Evolutionary conservation across 148 eudicot species (phyloP).

Genomic region (Nepenthes gracilis): DNA sequence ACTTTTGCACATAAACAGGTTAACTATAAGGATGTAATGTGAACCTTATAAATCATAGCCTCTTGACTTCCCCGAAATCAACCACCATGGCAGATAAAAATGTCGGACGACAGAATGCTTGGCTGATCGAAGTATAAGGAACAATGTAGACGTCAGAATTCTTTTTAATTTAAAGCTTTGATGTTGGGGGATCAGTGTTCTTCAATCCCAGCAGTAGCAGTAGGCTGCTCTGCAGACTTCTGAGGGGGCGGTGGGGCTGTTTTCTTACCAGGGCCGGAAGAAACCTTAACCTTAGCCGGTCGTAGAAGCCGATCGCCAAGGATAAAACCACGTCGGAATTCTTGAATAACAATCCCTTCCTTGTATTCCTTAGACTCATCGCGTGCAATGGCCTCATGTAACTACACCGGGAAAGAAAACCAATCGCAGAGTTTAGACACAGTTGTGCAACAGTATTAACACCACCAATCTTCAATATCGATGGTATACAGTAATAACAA

Average conservation of each 20-base stretch:
- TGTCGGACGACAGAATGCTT: too few species aligned
- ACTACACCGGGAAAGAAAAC: constrained; percentile 22
- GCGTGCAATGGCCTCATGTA: constrained; percentile 86
- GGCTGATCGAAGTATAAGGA: too few species aligned
- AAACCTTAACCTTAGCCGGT: constrained; percentile 90
- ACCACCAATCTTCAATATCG: background rate
- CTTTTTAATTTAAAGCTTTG: background rate
- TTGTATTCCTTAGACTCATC: constrained; percentile 73
- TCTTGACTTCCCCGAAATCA: too few species aligned
- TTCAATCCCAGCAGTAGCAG: constrained; percentile 31
- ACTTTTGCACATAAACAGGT: too few species aligned
- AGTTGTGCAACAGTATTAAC: background rate
- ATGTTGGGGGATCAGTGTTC: constrained; percentile 13
- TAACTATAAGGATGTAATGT: too few species aligned
- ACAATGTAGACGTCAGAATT: background rate
- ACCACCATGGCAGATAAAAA: too few species aligned
- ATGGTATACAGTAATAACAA: too few species aligned
- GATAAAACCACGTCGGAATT: constrained; percentile 71
- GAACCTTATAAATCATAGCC: too few species aligned
- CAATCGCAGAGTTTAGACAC: background rate
- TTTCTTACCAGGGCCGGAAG: constrained; percentile 61
- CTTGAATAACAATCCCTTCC: constrained; percentile 71
- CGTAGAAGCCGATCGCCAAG: constrained; percentile 70
- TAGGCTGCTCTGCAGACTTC: constrained; percentile 28
- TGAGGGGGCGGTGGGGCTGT: constrained; percentile 10